A percentile compares a stretch with the other conserved stretches of the same genome.
Conservation (phyloP, 495 filamentous ascomycete genomes). For the Lepidopterella palustris region DNA sequence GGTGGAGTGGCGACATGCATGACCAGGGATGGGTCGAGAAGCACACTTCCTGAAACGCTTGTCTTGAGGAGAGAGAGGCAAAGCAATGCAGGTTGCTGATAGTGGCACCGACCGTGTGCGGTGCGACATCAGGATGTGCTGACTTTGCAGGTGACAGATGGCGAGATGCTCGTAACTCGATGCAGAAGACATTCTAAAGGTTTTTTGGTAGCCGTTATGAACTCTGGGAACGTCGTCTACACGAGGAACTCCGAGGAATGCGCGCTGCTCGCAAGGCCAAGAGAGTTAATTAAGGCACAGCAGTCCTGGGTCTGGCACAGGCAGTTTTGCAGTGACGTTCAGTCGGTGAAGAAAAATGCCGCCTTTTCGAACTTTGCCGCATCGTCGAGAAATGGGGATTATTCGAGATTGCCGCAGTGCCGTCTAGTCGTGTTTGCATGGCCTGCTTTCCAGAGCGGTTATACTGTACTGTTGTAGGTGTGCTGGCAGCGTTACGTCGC, state of each 20-base stretch:
- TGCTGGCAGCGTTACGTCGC: background rate
- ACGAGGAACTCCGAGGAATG: conserved; percentile 11
- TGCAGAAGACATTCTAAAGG: too few species aligned
- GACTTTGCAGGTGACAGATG: conserved; percentile 12
- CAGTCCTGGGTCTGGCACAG: background rate
- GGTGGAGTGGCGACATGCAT: conserved; percentile 14
- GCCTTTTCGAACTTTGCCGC: background rate
- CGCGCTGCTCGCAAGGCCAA: conserved; percentile 15
- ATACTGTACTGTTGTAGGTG: too few species aligned
- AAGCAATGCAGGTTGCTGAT: conserved; percentile 16
- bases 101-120: conserved; percentile 15
- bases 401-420: background rate
- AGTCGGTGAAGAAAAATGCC: background rate
- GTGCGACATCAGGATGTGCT: conserved; percentile 18
- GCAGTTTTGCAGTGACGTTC: background rate
- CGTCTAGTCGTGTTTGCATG: background rate
- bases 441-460: background rate
- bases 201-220: conserved; percentile 14
- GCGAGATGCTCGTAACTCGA: background rate
- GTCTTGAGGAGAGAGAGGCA: conserved; percentile 12
- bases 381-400: background rate
- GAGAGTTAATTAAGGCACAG: conserved; percentile 20
- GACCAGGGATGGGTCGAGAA: conserved; percentile 11
- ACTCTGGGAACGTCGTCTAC: too few species aligned
- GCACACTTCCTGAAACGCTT: conserved; percentile 12